Percentiles rank a stretch among this genome's conserved stretches.
phyloP scores from a whole-genome alignment of 1,284 basidiomycete species.

The Uromyces viciae-fabae region DNA sequence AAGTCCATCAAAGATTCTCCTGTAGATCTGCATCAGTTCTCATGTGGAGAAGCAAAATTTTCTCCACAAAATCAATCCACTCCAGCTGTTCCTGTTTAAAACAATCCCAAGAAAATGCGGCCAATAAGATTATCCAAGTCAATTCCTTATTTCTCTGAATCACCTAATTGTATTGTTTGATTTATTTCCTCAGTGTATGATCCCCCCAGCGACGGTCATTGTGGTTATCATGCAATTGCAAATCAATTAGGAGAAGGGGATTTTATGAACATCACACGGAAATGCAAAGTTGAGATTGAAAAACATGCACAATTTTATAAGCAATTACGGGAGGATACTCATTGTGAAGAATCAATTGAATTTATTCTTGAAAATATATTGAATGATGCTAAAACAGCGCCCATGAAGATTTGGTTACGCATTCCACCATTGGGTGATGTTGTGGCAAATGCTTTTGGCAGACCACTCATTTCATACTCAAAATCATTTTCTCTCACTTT shows the following conservation, averaged over 20 bases:
- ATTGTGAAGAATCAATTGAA: background rate
- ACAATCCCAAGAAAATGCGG: too few species aligned
- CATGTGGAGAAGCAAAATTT: too few species aligned
- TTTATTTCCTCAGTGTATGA: background rate
- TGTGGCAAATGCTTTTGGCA: background rate
- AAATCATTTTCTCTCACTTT: too few species aligned
- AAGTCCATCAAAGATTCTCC: too few species aligned
- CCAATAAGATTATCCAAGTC: too few species aligned
- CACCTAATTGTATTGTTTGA: background rate
- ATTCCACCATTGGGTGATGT: constrained; percentile 1
- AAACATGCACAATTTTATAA: background rate
- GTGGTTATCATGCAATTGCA: background rate
- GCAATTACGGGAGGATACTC: background rate
- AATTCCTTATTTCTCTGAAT: background rate
- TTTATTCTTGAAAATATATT: background rate
- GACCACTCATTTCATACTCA: background rate
- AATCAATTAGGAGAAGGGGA: background rate
- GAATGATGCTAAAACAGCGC: background rate
- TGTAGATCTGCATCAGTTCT: too few species aligned
- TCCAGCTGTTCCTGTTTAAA: too few species aligned
- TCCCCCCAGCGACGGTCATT: background rate
- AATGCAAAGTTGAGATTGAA: background rate
- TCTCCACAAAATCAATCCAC: too few species aligned
- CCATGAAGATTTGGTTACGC: background rate
- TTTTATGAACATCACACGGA: background rate